Evolutionary conservation across 306 rosid species (phyloP).

Genomic region (Cucumis hystrix): DNA sequence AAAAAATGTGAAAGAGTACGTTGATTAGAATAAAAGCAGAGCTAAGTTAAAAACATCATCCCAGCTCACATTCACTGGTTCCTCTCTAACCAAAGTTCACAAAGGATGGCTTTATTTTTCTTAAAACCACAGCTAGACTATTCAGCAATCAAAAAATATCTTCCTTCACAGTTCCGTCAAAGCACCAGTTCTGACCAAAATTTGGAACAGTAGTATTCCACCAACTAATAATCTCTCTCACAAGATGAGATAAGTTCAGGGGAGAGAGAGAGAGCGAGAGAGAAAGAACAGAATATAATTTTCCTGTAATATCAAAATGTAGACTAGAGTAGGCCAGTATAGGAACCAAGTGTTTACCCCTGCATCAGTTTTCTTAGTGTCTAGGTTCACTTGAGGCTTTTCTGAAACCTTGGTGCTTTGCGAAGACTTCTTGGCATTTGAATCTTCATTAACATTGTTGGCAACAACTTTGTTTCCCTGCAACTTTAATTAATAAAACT

Average conservation of each 20-base stretch:
- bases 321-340: background rate
- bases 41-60: background rate
- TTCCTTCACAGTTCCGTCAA: background rate
- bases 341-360: slow-evolving; percentile 23
- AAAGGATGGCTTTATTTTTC: background rate
- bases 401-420: slow-evolving; percentile 40
- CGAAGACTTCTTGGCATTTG: slow-evolving; percentile 38
- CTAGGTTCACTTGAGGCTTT: slow-evolving; percentile 25
- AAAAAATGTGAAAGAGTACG: background rate
- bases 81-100: background rate
- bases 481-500: slow-evolving; percentile 5
- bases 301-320: background rate
- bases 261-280: no score
- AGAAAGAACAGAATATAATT: background rate
- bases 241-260: background rate
- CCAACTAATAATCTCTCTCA: background rate
- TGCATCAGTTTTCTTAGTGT: slow-evolving; percentile 39
- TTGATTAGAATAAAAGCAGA: background rate
- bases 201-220: background rate
- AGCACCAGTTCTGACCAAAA: background rate
- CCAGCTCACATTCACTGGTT: background rate
- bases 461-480: slow-evolving; percentile 32
- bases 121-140: background rate
- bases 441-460: slow-evolving; percentile 31
- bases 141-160: background rate